These are phyloP conservation scores for Setaria viridis DNA, from an alignment of 202 grass and related monocot species.

Conservation along the genomic window DNA sequence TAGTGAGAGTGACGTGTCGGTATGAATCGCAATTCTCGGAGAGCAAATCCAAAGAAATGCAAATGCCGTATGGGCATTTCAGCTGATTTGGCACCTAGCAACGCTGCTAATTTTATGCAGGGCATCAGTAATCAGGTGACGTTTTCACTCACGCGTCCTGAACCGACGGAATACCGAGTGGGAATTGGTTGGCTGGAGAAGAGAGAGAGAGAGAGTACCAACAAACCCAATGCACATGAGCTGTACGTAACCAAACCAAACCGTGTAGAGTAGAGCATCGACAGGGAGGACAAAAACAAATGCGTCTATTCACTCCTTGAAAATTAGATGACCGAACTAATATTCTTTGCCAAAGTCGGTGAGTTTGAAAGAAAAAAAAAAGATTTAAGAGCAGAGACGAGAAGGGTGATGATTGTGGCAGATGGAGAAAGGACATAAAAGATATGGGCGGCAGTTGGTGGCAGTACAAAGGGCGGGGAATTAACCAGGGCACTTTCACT, in stretches of 20 bases:
- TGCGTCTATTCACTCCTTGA: not conserved
- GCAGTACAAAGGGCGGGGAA: not conserved
- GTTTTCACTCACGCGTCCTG: constrained; percentile 6
- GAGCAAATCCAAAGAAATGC: not conserved
- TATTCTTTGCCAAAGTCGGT: not conserved
- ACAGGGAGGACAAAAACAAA: not conserved
- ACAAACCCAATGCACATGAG: constrained; percentile 34
- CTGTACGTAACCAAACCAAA: constrained; percentile 49
- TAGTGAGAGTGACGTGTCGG: too few species aligned
- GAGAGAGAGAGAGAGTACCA: not conserved
- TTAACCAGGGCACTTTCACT: constrained; percentile 33
- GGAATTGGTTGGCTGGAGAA: constrained; percentile 28
- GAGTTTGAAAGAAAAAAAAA: not conserved
- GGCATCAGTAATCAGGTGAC: constrained; percentile 24
- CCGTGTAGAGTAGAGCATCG: constrained; percentile 26
- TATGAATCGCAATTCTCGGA: not conserved
- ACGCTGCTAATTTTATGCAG: constrained; percentile 1
- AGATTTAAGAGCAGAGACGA: accelerated
- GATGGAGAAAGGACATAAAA: not conserved
- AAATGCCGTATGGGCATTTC: not conserved
- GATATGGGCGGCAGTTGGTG: not conserved
- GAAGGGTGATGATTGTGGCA: not conserved
- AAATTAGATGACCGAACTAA: not conserved
- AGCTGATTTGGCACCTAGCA: constrained; percentile 11
- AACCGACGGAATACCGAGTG: constrained; percentile 17